These are phyloP conservation scores for Colletotrichum filicis DNA, from an alignment of 2,329 filamentous ascomycete genomes.

Conservation along the genomic window DNA sequence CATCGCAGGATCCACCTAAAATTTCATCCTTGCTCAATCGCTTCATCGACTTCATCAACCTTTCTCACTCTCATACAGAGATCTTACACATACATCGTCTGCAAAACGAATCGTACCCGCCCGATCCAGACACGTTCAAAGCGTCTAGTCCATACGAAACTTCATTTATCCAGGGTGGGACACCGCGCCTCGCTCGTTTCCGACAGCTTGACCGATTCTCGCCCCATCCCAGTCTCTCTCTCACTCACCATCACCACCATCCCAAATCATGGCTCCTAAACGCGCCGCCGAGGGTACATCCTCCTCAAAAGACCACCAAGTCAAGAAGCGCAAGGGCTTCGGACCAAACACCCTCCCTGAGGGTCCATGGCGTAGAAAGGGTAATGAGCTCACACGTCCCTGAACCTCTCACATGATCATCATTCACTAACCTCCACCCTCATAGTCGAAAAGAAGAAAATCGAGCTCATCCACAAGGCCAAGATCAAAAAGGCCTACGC, in stretches of 20 bases:
- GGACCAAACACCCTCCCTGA: conserved; percentile 93
- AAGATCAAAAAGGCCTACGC: conserved; percentile 94
- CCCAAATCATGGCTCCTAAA: conserved; percentile 67
- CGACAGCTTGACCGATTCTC: neutral
- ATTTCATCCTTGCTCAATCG: conserved; percentile 20
- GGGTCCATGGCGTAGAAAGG: conserved; percentile 86
- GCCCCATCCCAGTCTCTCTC: neutral
- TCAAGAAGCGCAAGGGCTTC: conserved; percentile 78
- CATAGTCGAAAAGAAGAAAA: conserved; percentile 87
- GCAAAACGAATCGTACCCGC: neutral
- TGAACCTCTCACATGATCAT: conserved; percentile 3
- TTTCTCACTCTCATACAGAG: neutral
- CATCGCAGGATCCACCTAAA: conserved; percentile 28
- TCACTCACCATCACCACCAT: neutral
- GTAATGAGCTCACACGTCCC: conserved; percentile 42
- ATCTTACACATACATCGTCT: neutral
- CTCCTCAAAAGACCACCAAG: conserved; percentile 43
- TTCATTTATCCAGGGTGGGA: neutral
- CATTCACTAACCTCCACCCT: neutral
- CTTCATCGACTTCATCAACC: conserved; percentile 2
- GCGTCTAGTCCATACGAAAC: neutral
- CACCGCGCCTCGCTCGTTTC: neutral
- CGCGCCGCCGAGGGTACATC: conserved; percentile 55
- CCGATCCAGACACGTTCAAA: neutral
- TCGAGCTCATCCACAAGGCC: conserved; percentile 87